Evolutionary conservation across 1,139 yeast genomes (phyloP).

Genomic region (Blastobotrys persicus): DNA sequence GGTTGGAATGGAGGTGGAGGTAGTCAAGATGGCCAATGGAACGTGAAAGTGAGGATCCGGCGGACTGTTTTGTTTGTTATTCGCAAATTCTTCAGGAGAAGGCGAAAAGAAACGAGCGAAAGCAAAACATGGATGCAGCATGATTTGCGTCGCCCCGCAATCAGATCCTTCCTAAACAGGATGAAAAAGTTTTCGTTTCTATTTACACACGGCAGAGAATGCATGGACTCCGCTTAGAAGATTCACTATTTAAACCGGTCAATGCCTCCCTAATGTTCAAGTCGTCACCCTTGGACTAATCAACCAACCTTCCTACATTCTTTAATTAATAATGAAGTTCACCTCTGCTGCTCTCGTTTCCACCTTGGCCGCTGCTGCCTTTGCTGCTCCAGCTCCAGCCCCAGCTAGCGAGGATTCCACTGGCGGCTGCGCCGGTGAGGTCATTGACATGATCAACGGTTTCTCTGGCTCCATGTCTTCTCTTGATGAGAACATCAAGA

Average conservation of each 20-base stretch:
- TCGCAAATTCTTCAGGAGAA: too few relatives aligned
- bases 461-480: constrained; percentile 7
- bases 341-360: neutral
- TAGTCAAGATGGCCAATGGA: too few relatives aligned
- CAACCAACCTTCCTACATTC: neutral
- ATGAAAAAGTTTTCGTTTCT: neutral
- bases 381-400: constrained; percentile 5
- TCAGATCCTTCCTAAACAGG: neutral
- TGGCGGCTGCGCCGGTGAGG: constrained; percentile 7
- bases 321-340: constrained; percentile 3
- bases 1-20: too few relatives aligned
- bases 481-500: neutral
- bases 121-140: too few relatives aligned
- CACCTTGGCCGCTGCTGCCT: constrained; percentile 2
- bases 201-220: neutral
- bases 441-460: constrained; percentile 7
- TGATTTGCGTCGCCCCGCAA: constrained; percentile 2
- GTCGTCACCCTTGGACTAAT: neutral
- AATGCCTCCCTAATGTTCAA: neutral
- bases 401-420: neutral
- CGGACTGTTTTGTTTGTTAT: too few relatives aligned
- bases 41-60: too few relatives aligned
- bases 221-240: constrained; percentile 3
- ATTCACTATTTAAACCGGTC: neutral
- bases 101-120: too few relatives aligned